These are phyloP conservation scores for Lichenothelia convexa DNA, from an alignment of 495 filamentous ascomycete genomes.

Conservation along the genomic window DNA sequence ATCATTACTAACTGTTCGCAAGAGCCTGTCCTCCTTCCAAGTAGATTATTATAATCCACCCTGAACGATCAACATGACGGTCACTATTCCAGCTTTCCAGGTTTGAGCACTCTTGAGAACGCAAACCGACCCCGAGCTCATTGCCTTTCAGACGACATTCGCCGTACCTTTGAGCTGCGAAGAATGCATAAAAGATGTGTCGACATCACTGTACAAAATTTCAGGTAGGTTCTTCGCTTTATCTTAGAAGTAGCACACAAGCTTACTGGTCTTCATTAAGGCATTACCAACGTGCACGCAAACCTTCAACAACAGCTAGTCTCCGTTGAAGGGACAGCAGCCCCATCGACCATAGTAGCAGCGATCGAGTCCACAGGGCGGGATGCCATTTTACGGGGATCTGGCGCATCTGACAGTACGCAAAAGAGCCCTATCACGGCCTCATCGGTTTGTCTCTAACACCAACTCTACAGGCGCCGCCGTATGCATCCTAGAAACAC, in stretches of 20 bases:
- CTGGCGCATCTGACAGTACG: slow-evolving; percentile 68
- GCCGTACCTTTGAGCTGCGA: slow-evolving; percentile 89
- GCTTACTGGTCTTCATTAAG: slow-evolving; percentile 12
- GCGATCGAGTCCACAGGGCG: slow-evolving; percentile 80
- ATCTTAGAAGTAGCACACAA: background rate
- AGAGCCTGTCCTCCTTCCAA: too few species aligned
- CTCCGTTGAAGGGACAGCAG: slow-evolving; percentile 49
- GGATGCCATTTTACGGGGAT: slow-evolving; percentile 86
- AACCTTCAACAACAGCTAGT: slow-evolving; percentile 50
- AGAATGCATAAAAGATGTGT: slow-evolving; percentile 67
- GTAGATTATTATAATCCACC: too few species aligned
- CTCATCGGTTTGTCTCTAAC: slow-evolving; percentile 4
- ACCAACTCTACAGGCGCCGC: slow-evolving; percentile 47
- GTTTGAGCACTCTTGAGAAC: too few species aligned
- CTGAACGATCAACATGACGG: too few species aligned
- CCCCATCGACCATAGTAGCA: slow-evolving; percentile 73
- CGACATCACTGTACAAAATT: slow-evolving; percentile 51
- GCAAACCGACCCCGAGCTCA: too few species aligned
- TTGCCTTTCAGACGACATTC: slow-evolving; percentile 72
- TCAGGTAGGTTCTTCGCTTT: slow-evolving; percentile 29
- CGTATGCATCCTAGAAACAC: slow-evolving; percentile 92
- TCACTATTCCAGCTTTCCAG: too few species aligned
- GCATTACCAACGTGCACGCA: slow-evolving; percentile 48
- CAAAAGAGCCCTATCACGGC: slow-evolving; percentile 2
- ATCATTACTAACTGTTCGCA: too few species aligned